Base-by-base conservation (phyloP, 176 grass and related monocot genomes). In the Cymbopogon citratus region DNA sequence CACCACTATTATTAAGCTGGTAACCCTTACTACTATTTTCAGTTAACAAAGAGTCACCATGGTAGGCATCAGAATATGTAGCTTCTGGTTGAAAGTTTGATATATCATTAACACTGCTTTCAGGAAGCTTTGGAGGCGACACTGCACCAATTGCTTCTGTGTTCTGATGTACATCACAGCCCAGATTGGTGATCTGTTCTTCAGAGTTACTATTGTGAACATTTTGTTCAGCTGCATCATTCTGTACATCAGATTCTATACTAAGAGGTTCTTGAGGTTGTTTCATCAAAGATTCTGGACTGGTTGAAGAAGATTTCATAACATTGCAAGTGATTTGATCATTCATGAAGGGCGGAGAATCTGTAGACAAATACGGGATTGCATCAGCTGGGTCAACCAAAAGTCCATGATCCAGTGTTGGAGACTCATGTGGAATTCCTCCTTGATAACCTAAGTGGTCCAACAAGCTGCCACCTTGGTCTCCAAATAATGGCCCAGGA, bases 1-100 rank as follows among this genome's bases (percentile, higher is more conserved):
- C 69, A 91, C 45, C 79, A 61, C 67, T 87, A 83, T 78, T 86
- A 46, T 80, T 81, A 81, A 73, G 59, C 64, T 92, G 80, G 52
- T 71, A 68, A 87, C 69, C 81, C 56, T 77, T 86, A 77, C 73
- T 77, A 43, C 48, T 73, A 81, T 89, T 78, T 75, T 88, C 83
- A 86, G 63, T 69, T 86, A 91, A 83, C 74, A 91, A 74, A 60
- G 90, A 68, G 44, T 91, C 83, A 25, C 79, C 86, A 88, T 83
- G 86, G 74, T 85, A 83, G 26, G 40, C 24, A 80, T 82, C 73
- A 83, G 74, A 86, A 75, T 79, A 70, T 85, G 60, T 79, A 63
- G 56, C 62, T 81, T 89, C 90, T 66, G 52, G 61, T 84, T 87
- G 44, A 67, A 88, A 69, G 33, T 77, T 77, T 62, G 81, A 77